These are phyloP conservation scores for Hanseniaspora lindneri DNA, from an alignment of 805 yeast species.

Conservation along the genomic window DNA sequence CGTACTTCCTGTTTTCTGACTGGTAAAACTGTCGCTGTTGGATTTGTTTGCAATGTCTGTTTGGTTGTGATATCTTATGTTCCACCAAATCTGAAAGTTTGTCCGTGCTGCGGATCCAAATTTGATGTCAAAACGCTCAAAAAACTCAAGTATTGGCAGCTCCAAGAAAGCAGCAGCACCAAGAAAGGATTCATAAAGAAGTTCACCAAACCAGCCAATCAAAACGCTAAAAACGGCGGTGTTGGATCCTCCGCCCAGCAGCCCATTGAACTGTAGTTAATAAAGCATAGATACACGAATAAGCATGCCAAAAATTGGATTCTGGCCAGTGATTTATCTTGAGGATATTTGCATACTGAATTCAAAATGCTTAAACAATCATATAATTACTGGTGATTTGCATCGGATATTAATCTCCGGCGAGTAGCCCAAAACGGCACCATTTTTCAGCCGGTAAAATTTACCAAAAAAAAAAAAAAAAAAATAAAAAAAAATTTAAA, in stretches of 20 bases:
- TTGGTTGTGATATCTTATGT: constrained; percentile 59
- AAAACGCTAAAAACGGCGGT: neutral
- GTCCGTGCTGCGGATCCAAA: constrained; percentile 78
- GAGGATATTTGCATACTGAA: too few relatives aligned
- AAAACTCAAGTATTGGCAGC: constrained; percentile 30
- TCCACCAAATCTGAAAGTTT: constrained; percentile 47
- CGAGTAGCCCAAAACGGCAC: too few relatives aligned
- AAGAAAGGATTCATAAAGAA: constrained; percentile 37
- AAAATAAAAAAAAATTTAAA: too few relatives aligned
- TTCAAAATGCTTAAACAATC: too few relatives aligned
- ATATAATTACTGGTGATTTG: too few relatives aligned
- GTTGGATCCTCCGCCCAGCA: neutral
- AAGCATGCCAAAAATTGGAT: too few relatives aligned
- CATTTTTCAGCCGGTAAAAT: too few relatives aligned
- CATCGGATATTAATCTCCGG: too few relatives aligned
- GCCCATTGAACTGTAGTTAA: constrained; percentile 2
- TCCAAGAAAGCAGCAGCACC: constrained; percentile 21
- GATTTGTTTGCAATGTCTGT: constrained; percentile 91
- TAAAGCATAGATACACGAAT: too few relatives aligned
- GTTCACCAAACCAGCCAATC: neutral
- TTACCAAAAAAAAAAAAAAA: too few relatives aligned
- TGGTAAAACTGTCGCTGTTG: constrained; percentile 82
- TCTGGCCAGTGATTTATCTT: too few relatives aligned
- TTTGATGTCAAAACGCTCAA: constrained; percentile 56
- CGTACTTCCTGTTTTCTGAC: constrained; percentile 89